phyloP scores from a whole-genome alignment of 1,284 basidiomycete species.

The Erythrobasidium hasegawianum region DNA sequence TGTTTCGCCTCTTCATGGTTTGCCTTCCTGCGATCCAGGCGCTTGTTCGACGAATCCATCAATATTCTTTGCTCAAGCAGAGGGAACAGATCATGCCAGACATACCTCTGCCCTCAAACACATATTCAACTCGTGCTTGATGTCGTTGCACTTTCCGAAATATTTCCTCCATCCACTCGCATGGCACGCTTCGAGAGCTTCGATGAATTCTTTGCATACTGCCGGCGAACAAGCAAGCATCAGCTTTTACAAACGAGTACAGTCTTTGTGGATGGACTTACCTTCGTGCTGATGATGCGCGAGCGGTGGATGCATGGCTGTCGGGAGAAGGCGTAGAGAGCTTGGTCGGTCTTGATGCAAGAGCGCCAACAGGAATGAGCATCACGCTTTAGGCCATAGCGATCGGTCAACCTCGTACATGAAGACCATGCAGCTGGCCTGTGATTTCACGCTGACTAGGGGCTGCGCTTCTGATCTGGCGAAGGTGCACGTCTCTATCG shows the following conservation, averaged over 20 bases:
- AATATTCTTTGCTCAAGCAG: no score
- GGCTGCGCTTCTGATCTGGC: no score
- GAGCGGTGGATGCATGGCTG: conserved; percentile 37
- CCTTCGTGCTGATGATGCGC: conserved; percentile 35
- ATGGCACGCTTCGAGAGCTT: conserved; percentile 36
- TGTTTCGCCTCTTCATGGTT: conserved; percentile 34
- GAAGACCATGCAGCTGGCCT: no score
- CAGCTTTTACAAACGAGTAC: no score
- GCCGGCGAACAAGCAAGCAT: not conserved
- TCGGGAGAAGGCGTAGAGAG: no score
- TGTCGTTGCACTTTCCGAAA: conserved; percentile 37
- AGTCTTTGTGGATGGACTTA: not conserved
- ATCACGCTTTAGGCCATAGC: no score
- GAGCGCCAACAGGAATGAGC: no score
- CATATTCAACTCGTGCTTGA: conserved; percentile 34
- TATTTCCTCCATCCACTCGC: conserved; percentile 16
- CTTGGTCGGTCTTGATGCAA: no score
- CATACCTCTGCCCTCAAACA: conserved; percentile 36
- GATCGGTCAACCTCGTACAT: no score
- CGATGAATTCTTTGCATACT: conserved; percentile 35
- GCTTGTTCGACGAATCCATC: conserved; percentile 8
- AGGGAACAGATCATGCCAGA: no score
- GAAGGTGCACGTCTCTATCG: no score
- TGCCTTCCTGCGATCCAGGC: conserved; percentile 13
- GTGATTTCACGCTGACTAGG: no score